Evolutionary conservation across 352 stramenopile genomes (phyloP), one percentile per base, ranked within the genome.

Genomic region (Pythium phragmiticola): DNA sequence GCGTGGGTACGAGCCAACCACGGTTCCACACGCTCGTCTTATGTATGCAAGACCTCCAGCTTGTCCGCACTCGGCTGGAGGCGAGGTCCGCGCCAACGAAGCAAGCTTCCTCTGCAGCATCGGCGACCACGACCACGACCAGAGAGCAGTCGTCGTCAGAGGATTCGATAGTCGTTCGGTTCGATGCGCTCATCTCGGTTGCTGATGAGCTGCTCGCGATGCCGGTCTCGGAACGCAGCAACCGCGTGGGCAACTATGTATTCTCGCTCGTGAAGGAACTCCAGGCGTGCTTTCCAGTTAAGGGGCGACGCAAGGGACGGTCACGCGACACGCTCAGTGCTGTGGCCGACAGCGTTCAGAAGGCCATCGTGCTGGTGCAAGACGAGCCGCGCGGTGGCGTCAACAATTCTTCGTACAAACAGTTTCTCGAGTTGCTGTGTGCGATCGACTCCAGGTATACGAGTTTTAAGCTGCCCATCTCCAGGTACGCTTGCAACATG

Each of bases 351-450:
- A 41, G 30, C 21, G 41, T 66, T 11, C 42, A 36, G 5, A 59
- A 66, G 30, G 59, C 59, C 5, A 39, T 53, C 28, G 49, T 60
- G 50, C 30, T 66, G 16, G 19, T 59, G 2, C 37, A 60, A 19
- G 9, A 66, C 26, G 59, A 66, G 26, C 26, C 26, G 26, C 26
- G 4, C 4, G 26, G 3, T 30, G 4, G 26, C 26, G 3, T 30
- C 26, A 48, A 21, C 46, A 19, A 51, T 8, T 46, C 41, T 0
- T 52, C 48, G 19, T 51, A 41, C 59, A 54, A 66, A 26, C 50
- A 54, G 42, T 66, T 66, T 21, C 30, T 66, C 16, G 59, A 59
- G 59, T 41, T 66, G 11, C 19, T 66, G 17, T 53, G 21, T n/a
- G 11, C 39, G 5, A 60, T 57, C 41, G 41, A 49, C 17, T 17